These are phyloP conservation scores for Aspergillus homomorphus DNA, from an alignment of 495 filamentous ascomycete genomes.

Conservation along the genomic window DNA sequence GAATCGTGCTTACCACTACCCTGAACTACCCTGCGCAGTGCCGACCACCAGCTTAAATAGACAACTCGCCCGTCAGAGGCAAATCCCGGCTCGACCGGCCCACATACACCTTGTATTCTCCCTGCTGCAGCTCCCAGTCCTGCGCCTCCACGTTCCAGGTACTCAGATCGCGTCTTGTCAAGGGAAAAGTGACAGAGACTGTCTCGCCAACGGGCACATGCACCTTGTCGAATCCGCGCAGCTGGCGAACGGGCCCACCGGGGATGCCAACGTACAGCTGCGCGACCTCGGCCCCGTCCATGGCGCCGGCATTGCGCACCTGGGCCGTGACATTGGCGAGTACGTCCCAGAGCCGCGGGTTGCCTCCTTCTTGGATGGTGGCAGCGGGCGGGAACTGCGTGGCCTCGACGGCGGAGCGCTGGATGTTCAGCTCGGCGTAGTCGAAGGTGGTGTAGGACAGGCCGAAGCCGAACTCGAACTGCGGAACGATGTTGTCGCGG, in stretches of 20 bases:
- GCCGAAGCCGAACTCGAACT: slow-evolving; percentile 68
- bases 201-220: slow-evolving; percentile 39
- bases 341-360: slow-evolving; percentile 55
- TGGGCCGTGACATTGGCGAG: slow-evolving; percentile 48
- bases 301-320: slow-evolving; percentile 52
- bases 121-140: slow-evolving; percentile 53
- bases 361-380: slow-evolving; percentile 53
- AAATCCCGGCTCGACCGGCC: slow-evolving; percentile 30
- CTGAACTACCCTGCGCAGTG: no score
- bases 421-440: slow-evolving; percentile 36
- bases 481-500: slow-evolving; percentile 50
- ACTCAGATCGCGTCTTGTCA: slow-evolving; percentile 64
- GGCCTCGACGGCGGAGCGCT: background rate
- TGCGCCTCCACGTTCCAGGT: slow-evolving; percentile 62
- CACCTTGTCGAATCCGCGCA: slow-evolving; percentile 69
- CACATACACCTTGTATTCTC: slow-evolving; percentile 50
- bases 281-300: slow-evolving; percentile 54
- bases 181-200: slow-evolving; percentile 46
- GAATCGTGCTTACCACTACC: no score
- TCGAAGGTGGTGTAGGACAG: slow-evolving; percentile 64
- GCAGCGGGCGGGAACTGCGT: slow-evolving; percentile 11
- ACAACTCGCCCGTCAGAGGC: slow-evolving; percentile 1
- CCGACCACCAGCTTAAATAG: background rate
- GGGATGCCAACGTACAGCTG: slow-evolving; percentile 55
- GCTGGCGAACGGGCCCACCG: slow-evolving; percentile 50